These are phyloP conservation scores for Carpinus fangiana DNA, from an alignment of 306 rosid species.

Conservation along the genomic window DNA sequence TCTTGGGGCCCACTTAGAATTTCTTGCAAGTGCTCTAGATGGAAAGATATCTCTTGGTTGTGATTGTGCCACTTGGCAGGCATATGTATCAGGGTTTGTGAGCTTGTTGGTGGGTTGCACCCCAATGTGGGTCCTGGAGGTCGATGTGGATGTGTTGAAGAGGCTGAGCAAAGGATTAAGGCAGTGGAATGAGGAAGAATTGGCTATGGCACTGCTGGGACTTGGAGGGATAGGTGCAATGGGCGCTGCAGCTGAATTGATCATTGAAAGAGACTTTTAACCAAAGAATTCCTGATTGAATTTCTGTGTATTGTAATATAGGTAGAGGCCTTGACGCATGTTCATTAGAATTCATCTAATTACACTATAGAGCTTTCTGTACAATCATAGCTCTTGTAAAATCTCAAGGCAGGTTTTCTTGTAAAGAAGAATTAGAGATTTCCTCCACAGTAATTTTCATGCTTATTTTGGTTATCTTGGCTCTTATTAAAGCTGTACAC, in stretches of 20 bases:
- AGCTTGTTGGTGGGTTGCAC: slow-evolving; percentile 72
- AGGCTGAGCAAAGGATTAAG: slow-evolving; percentile 68
- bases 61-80: slow-evolving; percentile 62
- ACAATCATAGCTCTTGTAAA: slow-evolving; percentile 12
- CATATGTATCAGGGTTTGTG: slow-evolving; percentile 70
- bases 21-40: slow-evolving; percentile 63
- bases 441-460: neutral
- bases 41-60: slow-evolving; percentile 60
- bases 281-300: neutral
- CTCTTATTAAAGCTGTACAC: too few relatives aligned
- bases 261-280: slow-evolving; percentile 43
- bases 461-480: neutral
- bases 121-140: slow-evolving; percentile 63
- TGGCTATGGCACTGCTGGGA: slow-evolving; percentile 81
- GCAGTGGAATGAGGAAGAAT: slow-evolving; percentile 60
- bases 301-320: neutral
- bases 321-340: neutral
- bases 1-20: slow-evolving; percentile 64
- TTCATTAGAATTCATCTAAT: neutral
- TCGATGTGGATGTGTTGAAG: slow-evolving; percentile 60
- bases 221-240: slow-evolving; percentile 67
- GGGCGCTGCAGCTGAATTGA: slow-evolving; percentile 86
- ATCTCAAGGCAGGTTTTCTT: neutral
- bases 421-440: neutral
- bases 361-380: neutral